Base-by-base conservation (phyloP, 2,329 filamentous ascomycete species). In the Paracoccidioides lutzii region DNA sequence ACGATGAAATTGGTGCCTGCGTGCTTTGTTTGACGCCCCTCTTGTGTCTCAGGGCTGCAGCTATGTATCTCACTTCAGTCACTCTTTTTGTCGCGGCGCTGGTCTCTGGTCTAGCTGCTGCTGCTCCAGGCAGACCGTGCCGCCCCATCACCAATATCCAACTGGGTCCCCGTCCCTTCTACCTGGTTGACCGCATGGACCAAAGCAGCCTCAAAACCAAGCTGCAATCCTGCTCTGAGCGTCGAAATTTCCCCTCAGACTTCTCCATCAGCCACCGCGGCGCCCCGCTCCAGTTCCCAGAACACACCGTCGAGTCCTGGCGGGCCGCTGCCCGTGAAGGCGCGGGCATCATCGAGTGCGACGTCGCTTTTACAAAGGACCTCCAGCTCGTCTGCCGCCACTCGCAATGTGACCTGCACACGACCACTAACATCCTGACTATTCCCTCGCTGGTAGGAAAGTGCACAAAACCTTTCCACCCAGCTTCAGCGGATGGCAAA, bases 301-400 rank as follows among this genome's bases (percentile, higher is more conserved):
- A 86, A 70, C 80, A 85, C 69, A 81, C 80, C 37, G 66, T 73
- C 48, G 75, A 84, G 67, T 80, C 79, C 4, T 76, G 79, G 63
- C 67, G 80, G 53, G 82, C 83, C 0, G 83, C 82, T 43, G 77
- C 79, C n/a, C 75, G 82, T 22, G 84, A 84, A 82, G 83, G 83
- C 35, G 79, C 82, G 4, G 83, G 82, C 44, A 75, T 85, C 45
- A 76, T 83, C 53, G 83, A 86, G 69, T 86, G 83, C 67, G 83
- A 86, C 65, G 82, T 84, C 14, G 75, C 79, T 40, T 85, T 86
- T 70, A 85, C 83, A 57, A 76, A 74, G 60, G 83, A 86, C 67
- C 75, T 76, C 35, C 70, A 81, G 64, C 78, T 86, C n/a, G 82
- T 86, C 46, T 86, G 83, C 71, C 78, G 83, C 50, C 83, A 86